A percentile compares a stretch with the other conserved stretches of the same genome.
Conservation (phyloP, 345 rosid species). For the sweet orange (Citrus sinensis) region DNA sequence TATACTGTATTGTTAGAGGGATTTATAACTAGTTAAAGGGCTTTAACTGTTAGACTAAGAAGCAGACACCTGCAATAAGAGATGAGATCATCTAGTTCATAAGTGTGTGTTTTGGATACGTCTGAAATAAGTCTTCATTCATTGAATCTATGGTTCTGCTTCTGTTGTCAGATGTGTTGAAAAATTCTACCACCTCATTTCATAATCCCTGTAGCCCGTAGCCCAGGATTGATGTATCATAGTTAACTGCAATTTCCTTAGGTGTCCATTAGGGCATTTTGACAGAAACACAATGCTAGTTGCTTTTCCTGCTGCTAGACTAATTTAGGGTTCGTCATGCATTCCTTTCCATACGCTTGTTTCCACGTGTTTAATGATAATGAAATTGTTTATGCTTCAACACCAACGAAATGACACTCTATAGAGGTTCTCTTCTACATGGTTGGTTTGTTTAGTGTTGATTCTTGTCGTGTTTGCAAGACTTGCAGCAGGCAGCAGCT, state of each 20-base stretch:
- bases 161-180: not conserved
- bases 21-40: not conserved
- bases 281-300: not conserved
- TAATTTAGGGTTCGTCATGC: not conserved
- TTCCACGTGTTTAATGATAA: not conserved
- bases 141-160: not conserved
- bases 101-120: not conserved
- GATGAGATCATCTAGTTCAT: not conserved
- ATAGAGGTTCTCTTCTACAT: not conserved
- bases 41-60: not conserved
- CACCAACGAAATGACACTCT: not conserved
- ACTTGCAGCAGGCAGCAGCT: not conserved
- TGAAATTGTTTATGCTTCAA: not conserved
- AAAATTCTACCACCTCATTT: not conserved
- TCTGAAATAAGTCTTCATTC: not conserved
- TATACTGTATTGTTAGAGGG: not conserved
- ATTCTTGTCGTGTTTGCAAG: not conserved
- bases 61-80: not conserved
- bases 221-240: not conserved
- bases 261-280: not conserved
- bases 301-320: not conserved
- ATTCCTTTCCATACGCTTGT: not conserved
- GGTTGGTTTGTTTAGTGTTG: not conserved
- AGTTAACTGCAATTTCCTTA: not conserved
- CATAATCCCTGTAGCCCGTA: not conserved